Evolutionary conservation across 2,329 filamentous ascomycete species (phyloP).

Genomic region (Cryphonectria naterciae): DNA sequence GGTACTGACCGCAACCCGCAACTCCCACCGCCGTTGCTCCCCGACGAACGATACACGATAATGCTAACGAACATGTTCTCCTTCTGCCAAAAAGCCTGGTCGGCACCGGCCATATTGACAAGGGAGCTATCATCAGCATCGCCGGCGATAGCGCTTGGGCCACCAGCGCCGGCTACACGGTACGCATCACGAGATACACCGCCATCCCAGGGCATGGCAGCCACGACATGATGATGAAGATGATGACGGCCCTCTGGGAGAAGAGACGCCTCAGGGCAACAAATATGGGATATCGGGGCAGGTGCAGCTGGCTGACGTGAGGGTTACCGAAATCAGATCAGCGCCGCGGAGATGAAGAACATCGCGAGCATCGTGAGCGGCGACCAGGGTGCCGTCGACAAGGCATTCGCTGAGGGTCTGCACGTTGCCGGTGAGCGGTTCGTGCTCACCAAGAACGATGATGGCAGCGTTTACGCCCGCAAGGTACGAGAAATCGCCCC

Average conservation of each 20-base stretch:
- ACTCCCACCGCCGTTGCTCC: conserved; percentile 3
- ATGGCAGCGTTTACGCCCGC: conserved; percentile 81
- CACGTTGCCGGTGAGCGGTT: conserved; percentile 78
- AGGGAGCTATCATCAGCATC: conserved; percentile 81
- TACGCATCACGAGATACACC: conserved; percentile 46
- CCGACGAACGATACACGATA: conserved; percentile 13
- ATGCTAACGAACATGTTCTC: conserved; percentile 5
- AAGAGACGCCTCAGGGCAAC: conserved; percentile 4
- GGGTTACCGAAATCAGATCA: conserved; percentile 47
- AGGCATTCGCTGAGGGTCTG: conserved; percentile 73
- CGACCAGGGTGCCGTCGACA: conserved; percentile 57
- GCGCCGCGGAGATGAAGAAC: conserved; percentile 62
- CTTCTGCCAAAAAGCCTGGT: conserved; percentile 65
- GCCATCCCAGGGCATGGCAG: conserved; percentile 5
- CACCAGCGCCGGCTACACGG: conserved; percentile 69
- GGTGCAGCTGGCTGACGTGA: conserved; percentile 19
- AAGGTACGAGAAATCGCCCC: conserved; percentile 60
- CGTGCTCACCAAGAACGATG: conserved; percentile 75
- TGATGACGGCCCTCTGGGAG: not conserved
- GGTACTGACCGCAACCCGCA: conserved; percentile 42
- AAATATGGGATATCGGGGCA: not conserved
- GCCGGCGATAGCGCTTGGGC: conserved; percentile 85
- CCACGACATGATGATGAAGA: not conserved
- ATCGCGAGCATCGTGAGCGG: conserved; percentile 57
- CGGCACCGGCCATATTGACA: conserved; percentile 77